Conservation (phyloP, 768 basidiomycete species). For the Serpula lacrymans region DNA sequence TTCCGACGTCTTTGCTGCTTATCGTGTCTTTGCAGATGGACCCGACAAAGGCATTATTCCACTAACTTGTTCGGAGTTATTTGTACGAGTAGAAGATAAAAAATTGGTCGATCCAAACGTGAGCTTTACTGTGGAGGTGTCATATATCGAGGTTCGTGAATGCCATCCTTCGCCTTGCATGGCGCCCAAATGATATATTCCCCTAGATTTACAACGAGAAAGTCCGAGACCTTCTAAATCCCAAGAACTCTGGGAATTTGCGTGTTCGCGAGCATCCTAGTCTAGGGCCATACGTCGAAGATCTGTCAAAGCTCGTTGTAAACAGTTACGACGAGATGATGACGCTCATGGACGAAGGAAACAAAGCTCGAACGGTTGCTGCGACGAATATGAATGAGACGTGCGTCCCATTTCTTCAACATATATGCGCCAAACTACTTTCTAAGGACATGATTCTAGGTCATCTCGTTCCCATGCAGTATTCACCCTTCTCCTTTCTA, state of each 20-base stretch:
- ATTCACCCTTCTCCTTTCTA: slow-evolving; percentile 91
- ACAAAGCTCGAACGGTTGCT: slow-evolving; percentile 97
- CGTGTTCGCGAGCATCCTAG: slow-evolving; percentile 97
- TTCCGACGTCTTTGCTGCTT: slow-evolving; percentile 4
- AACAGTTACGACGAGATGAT: slow-evolving; percentile 95
- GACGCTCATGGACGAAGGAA: slow-evolving; percentile 99
- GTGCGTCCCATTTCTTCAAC: slow-evolving; percentile 38
- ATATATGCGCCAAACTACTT: background rate
- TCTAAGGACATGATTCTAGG: slow-evolving; percentile 34
- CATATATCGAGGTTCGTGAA: slow-evolving; percentile 81
- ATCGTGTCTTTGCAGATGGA: slow-evolving; percentile 57
- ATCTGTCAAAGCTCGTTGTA: slow-evolving; percentile 90
- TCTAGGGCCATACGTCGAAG: slow-evolving; percentile 97
- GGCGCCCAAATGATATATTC: too few relatives aligned
- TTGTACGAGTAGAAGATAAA: slow-evolving; percentile 73
- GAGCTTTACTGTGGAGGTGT: slow-evolving; percentile 93
- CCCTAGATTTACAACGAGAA: slow-evolving; percentile 93
- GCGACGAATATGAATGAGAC: slow-evolving; percentile 99
- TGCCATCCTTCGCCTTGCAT: background rate
- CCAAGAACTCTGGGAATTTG: slow-evolving; percentile 93
- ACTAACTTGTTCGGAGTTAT: slow-evolving; percentile 90
- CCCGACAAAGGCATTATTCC: slow-evolving; percentile 97
- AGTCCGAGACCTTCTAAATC: slow-evolving; percentile 95
- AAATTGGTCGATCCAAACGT: slow-evolving; percentile 62
- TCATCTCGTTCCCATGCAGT: slow-evolving; percentile 98